These are phyloP conservation scores for Colletotrichum sp. DNA, from an alignment of 2,329 filamentous ascomycete genomes.

Conservation along the genomic window DNA sequence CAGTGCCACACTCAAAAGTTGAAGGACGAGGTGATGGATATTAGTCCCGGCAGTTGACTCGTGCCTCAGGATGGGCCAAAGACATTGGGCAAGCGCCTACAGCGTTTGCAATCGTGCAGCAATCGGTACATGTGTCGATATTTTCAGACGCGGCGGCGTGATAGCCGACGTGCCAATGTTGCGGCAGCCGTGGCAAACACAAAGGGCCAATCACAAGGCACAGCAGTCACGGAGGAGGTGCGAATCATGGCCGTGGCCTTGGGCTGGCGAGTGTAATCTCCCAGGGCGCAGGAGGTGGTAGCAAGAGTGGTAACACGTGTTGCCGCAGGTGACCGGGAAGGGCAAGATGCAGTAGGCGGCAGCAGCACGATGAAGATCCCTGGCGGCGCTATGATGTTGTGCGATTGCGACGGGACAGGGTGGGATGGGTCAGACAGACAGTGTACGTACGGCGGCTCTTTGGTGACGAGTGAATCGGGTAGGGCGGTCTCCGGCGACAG, in stretches of 20 bases:
- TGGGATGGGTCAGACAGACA: neutral
- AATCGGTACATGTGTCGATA: constrained; percentile 26
- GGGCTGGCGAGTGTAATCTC: neutral
- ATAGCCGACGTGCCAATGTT: neutral
- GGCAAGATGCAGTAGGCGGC: constrained; percentile 6
- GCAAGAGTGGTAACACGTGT: constrained; percentile 20
- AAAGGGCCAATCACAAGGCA: neutral
- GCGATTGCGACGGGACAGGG: neutral
- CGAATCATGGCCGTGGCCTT: neutral
- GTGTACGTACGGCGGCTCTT: neutral
- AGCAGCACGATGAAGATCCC: constrained; percentile 12
- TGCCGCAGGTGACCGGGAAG: constrained; percentile 14
- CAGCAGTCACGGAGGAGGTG: neutral
- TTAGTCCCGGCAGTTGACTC: neutral
- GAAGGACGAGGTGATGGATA: neutral
- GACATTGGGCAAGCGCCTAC: constrained; percentile 24
- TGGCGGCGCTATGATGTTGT: neutral
- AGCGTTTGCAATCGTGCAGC: neutral
- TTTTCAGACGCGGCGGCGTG: neutral
- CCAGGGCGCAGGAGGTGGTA: neutral
- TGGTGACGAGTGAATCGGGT: neutral
- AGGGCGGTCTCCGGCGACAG: neutral
- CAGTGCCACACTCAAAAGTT: neutral
- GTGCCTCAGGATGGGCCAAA: neutral
- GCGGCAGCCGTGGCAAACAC: neutral